Conservation (phyloP, 1,284 basidiomycete genomes). For the Coniophora puteana region DNA sequence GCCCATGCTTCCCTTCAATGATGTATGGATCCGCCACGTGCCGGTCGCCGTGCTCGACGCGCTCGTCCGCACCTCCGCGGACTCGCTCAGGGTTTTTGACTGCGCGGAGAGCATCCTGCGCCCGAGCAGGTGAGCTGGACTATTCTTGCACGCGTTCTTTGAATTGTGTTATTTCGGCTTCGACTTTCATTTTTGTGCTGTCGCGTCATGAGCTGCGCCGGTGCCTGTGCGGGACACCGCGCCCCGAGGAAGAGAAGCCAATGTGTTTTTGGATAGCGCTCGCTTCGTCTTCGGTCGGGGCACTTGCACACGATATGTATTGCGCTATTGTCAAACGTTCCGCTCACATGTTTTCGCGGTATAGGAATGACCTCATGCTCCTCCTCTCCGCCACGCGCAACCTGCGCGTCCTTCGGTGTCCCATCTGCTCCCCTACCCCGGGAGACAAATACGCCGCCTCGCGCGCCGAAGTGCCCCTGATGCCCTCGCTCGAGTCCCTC, state of each 20-base stretch:
- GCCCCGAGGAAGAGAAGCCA: too few relatives aligned
- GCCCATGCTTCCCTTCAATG: constrained; percentile 23
- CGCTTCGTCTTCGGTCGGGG: background rate
- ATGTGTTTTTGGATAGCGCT: too few relatives aligned
- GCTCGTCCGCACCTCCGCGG: constrained; percentile 23
- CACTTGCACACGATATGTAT: background rate
- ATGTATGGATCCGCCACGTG: constrained; percentile 25
- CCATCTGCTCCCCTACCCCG: constrained; percentile 25
- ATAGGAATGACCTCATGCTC: constrained; percentile 26
- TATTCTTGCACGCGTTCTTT: background rate
- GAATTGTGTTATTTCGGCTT: too few relatives aligned
- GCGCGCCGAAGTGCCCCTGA: constrained; percentile 23
- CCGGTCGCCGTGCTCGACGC: constrained; percentile 20
- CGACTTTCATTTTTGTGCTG: too few relatives aligned
- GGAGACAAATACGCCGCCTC: constrained; percentile 14
- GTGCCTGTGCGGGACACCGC: too few relatives aligned
- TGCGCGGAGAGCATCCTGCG: constrained; percentile 28
- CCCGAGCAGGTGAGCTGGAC: constrained; percentile 22
- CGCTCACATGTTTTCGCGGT: too few relatives aligned
- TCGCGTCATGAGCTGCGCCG: too few relatives aligned
- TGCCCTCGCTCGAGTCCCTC: constrained; percentile 24
- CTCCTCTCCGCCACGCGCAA: constrained; percentile 21
- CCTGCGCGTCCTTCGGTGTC: constrained; percentile 24
- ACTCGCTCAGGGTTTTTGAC: constrained; percentile 24
- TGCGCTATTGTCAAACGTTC: too few relatives aligned